A percentile compares a stretch with the other conserved stretches of the same genome.
Conservation (phyloP, 495 filamentous ascomycete genomes). For the Cercophora sp. region DNA sequence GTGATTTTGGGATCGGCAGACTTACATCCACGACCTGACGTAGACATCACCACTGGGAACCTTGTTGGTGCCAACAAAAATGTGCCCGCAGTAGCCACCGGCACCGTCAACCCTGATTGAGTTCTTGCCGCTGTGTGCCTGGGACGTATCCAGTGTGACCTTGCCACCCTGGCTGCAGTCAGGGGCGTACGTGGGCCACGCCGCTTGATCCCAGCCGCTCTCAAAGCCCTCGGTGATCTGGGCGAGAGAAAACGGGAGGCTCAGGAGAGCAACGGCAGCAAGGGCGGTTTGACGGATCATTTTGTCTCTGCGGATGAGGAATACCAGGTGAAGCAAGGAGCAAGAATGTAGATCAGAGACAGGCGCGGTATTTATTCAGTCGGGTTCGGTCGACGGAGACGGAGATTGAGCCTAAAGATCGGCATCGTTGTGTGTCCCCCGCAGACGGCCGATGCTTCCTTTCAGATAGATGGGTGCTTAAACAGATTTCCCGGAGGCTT, state of each 20-base stretch:
- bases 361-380: too few relatives aligned
- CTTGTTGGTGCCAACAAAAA: constrained; percentile 55
- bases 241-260: constrained; percentile 42
- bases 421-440: too few relatives aligned
- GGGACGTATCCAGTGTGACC: constrained; percentile 48
- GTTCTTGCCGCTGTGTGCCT: constrained; percentile 52
- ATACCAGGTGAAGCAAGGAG: too few relatives aligned
- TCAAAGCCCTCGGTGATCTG: constrained; percentile 54
- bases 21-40: constrained; percentile 51
- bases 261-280: constrained; percentile 43
- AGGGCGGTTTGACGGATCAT: constrained; percentile 45
- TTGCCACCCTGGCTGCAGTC: constrained; percentile 56
- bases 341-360: too few relatives aligned
- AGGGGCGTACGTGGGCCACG: constrained; percentile 52
- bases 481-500: too few relatives aligned
- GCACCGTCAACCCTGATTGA: constrained; percentile 50
- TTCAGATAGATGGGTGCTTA: too few relatives aligned
- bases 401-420: too few relatives aligned
- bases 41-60: constrained; percentile 54
- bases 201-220: constrained; percentile 47
- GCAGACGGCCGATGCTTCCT: too few relatives aligned
- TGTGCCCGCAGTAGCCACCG: constrained; percentile 56
- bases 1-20: constrained; percentile 10
- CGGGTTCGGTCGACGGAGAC: too few relatives aligned
- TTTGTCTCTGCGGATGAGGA: constrained; percentile 13